Conservation (phyloP, 2,329 filamentous ascomycete species). For the Botryotinia calthae region DNA sequence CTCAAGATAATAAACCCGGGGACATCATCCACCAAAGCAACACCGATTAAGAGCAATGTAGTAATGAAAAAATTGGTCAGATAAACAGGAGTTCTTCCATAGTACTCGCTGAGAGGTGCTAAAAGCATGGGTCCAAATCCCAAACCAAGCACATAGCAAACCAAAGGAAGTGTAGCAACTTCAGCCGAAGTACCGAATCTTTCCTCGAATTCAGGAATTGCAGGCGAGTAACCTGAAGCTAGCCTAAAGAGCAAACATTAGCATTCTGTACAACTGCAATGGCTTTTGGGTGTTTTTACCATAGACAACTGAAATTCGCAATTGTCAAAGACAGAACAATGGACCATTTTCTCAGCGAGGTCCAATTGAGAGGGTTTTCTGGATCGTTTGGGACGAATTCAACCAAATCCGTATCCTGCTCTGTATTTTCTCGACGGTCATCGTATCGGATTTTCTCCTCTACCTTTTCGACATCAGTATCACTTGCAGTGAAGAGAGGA, state of each 20-base stretch:
- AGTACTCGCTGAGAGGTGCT: slow-evolving; percentile 60
- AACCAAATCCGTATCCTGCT: background rate
- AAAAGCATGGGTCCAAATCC: slow-evolving; percentile 59
- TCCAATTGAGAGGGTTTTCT: slow-evolving; percentile 34
- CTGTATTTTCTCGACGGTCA: background rate
- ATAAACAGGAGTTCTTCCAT: slow-evolving; percentile 48
- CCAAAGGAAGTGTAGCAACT: slow-evolving; percentile 20
- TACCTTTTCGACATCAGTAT: slow-evolving; percentile 10
- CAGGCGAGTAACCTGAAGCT: slow-evolving; percentile 26
- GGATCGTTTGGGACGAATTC: slow-evolving; percentile 27
- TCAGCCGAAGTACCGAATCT: slow-evolving; percentile 5
- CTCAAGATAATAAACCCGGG: slow-evolving; percentile 46
- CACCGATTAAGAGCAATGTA: slow-evolving; percentile 59
- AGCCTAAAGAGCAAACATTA: slow-evolving; percentile 38
- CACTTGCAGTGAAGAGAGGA: background rate
- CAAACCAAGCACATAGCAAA: slow-evolving; percentile 57
- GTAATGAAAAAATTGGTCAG: slow-evolving; percentile 49
- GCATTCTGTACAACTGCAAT: slow-evolving; percentile 47
- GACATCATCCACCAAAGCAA: slow-evolving; percentile 56
- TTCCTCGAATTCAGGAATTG: background rate
- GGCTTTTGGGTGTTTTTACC: slow-evolving; percentile 48
- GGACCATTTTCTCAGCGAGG: slow-evolving; percentile 27
- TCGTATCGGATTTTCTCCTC: background rate
- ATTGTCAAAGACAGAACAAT: slow-evolving; percentile 33
- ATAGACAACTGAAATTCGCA: slow-evolving; percentile 31